Percentiles rank a stretch among this genome's conserved stretches.
Conservation (phyloP, 2,329 filamentous ascomycete genomes). For the Aspergillus sp. region DNA sequence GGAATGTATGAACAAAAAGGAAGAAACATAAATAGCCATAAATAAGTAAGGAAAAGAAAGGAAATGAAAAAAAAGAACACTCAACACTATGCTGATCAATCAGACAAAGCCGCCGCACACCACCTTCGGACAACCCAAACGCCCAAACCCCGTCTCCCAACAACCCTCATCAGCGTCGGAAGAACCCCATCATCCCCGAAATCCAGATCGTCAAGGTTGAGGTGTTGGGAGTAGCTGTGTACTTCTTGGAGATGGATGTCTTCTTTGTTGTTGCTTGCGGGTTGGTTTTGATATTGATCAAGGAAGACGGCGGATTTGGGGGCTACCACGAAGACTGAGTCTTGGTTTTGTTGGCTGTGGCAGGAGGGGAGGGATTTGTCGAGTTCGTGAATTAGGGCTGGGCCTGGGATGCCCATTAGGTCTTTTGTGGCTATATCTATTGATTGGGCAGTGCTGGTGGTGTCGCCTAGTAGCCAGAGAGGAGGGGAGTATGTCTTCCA, state of each 20-base stretch:
- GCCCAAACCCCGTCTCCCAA: slow-evolving; percentile 42
- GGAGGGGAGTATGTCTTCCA: slow-evolving; percentile 50
- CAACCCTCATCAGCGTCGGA: slow-evolving; percentile 37
- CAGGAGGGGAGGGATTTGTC: slow-evolving; percentile 27
- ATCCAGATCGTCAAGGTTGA: slow-evolving; percentile 47
- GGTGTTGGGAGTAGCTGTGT: slow-evolving; percentile 39
- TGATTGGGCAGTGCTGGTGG: slow-evolving; percentile 14
- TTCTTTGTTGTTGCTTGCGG: background rate
- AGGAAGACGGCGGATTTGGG: slow-evolving; percentile 38
- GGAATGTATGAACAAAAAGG: too few species aligned
- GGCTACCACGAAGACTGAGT: slow-evolving; percentile 37
- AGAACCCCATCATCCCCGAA: slow-evolving; percentile 42
- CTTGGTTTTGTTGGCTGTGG: slow-evolving; percentile 9
- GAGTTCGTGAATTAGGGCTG: slow-evolving; percentile 33
- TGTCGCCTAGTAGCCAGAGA: slow-evolving; percentile 41
- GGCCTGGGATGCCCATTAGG: slow-evolving; percentile 41
- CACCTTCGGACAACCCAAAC: slow-evolving; percentile 39
- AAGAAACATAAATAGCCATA: too few species aligned
- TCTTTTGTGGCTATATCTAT: slow-evolving; percentile 34
- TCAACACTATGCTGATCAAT: background rate
- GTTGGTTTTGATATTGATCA: slow-evolving; percentile 24
- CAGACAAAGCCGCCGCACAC: slow-evolving; percentile 9
- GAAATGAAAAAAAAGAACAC: slow-evolving; percentile 1
- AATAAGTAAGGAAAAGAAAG: slow-evolving; percentile 1
- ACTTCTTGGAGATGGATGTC: slow-evolving; percentile 30